Percentiles rank a stretch among this genome's conserved stretches.
These are phyloP conservation scores for Hirsutella thompsonii DNA, from an alignment of 2,329 filamentous ascomycete species.

Conservation along the genomic window DNA sequence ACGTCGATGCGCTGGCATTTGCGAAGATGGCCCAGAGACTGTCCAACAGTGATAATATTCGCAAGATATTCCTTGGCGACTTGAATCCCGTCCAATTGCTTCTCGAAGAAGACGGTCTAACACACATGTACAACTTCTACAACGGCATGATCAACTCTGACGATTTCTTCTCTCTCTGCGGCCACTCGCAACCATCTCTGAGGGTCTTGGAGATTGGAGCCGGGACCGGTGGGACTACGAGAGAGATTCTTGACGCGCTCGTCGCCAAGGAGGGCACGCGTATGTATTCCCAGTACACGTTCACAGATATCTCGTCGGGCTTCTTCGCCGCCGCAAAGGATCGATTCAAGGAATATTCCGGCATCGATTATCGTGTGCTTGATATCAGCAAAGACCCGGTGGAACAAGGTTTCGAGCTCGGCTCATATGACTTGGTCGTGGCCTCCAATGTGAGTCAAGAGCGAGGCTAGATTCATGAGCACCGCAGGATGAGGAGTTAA, in stretches of 20 bases:
- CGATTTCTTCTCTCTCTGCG: background rate
- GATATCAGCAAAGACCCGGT: background rate
- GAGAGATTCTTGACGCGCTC: background rate
- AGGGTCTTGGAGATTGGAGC: background rate
- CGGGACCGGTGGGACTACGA: background rate
- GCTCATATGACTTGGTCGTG: background rate
- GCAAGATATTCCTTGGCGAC: background rate
- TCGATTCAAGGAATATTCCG: background rate
- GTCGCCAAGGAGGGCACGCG: background rate
- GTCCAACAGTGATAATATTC: background rate
- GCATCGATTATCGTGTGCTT: background rate
- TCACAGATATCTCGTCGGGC: background rate
- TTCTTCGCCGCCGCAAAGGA: background rate
- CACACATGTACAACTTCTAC: background rate
- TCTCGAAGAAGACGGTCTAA: background rate
- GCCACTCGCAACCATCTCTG: background rate
- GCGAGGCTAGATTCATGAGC: too few species aligned
- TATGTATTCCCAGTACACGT: background rate
- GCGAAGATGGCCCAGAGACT: background rate
- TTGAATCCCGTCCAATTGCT: background rate
- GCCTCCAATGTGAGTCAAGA: background rate
- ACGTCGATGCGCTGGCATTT: background rate
- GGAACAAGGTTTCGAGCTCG: background rate
- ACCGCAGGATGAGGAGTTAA: too few species aligned
- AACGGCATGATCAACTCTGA: background rate